phyloP scores from a whole-genome alignment of 139 green algal species.

The Nannochloris sp. region DNA sequence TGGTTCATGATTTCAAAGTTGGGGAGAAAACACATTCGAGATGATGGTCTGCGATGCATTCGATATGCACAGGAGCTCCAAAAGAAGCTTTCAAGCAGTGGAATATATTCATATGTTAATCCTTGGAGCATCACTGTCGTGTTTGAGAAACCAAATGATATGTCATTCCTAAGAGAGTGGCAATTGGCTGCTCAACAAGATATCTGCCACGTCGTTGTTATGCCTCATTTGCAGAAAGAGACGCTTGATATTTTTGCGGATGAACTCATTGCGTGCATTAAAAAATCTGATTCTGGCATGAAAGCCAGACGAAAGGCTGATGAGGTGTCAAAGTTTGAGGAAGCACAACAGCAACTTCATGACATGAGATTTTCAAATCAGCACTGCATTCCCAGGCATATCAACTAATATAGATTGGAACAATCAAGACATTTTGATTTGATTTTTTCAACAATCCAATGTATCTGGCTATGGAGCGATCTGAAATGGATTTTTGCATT shows the following conservation, averaged over 20 bases:
- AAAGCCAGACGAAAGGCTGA: too few relatives aligned
- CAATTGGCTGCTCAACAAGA: background rate
- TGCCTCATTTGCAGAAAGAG: background rate
- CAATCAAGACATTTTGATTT: too few relatives aligned
- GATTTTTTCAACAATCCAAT: too few relatives aligned
- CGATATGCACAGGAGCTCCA: background rate
- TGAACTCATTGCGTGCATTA: background rate
- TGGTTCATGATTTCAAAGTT: background rate
- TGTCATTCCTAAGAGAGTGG: background rate
- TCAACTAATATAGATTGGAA: too few relatives aligned
- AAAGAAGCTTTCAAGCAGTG: background rate
- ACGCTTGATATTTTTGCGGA: background rate
- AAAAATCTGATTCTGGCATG: background rate
- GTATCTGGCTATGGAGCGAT: too few relatives aligned
- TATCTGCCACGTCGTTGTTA: background rate
- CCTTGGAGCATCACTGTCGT: background rate
- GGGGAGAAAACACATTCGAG: background rate
- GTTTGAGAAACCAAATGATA: background rate
- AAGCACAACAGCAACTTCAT: too few relatives aligned
- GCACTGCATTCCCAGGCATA: too few relatives aligned
- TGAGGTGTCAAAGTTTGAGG: too few relatives aligned
- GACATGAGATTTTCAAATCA: too few relatives aligned
- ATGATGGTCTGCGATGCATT: background rate
- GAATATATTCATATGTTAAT: background rate
- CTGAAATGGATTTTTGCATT: too few relatives aligned